Base-by-base conservation (phyloP, 2,329 filamentous ascomycete species). In the Paracorniculantispora psalliotae region DNA sequence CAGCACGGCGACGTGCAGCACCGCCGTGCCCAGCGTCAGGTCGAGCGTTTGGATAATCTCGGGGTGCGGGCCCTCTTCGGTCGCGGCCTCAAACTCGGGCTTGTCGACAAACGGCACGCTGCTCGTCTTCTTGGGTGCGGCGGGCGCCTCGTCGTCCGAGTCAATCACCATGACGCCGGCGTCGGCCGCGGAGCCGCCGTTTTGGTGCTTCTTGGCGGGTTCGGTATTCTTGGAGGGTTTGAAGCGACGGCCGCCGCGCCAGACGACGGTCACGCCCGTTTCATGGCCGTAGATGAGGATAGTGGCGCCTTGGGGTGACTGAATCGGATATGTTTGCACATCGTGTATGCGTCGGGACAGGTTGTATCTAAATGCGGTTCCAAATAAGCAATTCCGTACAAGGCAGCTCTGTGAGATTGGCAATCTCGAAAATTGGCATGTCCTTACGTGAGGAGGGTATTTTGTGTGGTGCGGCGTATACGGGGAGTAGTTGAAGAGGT, bases 271-370 rank as follows among this genome's bases (percentile, higher is more conserved):
- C 44, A 87, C 71, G 47, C 85, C 85, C 68, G 81, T 84, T 61
- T 86, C 83, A 64, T 87, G 84, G 48, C 82, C 84, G 65, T 86
- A 86, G 47, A 88, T 71, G 26, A 88, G 68, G 66, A 88, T 79
- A 2, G 80, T 83, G 7, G 85, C 85, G 37, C 85, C 85, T 66
- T 88, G 85, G 1, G 83, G 79, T 1, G 85, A 86, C 60, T 78
- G 77, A 19, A 85, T 75, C 1, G 85, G 85, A 66, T 87, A 87
- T 4, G 79, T 79, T 64, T 85, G 82, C 52, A 85, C 77, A 65
- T 83, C 77, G 69, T 87, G 77, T 50, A 86, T 75, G 61, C 84
- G 82, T 61, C 81, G 77, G 44, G 79, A 73, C 33, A 87, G 72
- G 59, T 85, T 81, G 64, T 87, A 87, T 61, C 85, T 88, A n/a